phyloP scores from a whole-genome alignment of 2,329 filamentous ascomycete genomes.

The Aspergillus novofumigatus region DNA sequence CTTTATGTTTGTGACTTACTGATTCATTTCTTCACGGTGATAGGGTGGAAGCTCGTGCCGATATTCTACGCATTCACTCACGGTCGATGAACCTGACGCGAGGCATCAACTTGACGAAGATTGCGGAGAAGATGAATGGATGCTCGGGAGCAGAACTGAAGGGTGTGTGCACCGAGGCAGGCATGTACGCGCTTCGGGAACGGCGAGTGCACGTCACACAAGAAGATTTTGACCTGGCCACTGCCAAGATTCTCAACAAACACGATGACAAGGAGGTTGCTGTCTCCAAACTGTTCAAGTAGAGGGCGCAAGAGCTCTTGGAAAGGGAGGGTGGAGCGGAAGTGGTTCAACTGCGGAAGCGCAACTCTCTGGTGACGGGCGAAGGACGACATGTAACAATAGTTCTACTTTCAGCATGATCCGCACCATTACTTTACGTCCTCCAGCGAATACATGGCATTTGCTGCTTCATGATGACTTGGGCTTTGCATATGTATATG shows the following conservation, averaged over 20 bases:
- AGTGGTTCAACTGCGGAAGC: background rate
- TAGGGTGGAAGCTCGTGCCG: constrained; percentile 84
- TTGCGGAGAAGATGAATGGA: constrained; percentile 99
- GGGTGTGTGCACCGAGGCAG: constrained; percentile 97
- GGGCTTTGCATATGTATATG: background rate
- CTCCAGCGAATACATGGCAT: background rate
- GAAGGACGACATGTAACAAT: background rate
- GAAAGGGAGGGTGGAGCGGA: background rate
- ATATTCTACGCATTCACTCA: constrained; percentile 96
- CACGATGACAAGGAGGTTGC: constrained; percentile 87
- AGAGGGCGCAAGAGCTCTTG: constrained; percentile 5
- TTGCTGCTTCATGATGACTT: background rate
- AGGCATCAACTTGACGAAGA: constrained; percentile 96
- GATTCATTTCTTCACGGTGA: constrained; percentile 11
- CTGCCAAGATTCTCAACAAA: constrained; percentile 99
- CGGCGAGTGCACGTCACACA: constrained; percentile 96
- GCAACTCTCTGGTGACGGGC: background rate
- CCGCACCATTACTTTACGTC: background rate
- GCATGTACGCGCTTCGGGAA: constrained; percentile 96
- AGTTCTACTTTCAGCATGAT: background rate
- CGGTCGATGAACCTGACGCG: constrained; percentile 98
- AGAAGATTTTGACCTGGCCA: constrained; percentile 97
- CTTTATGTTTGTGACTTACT: constrained; percentile 10
- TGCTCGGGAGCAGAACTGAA: constrained; percentile 97
- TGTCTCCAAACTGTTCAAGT: constrained; percentile 37